Evolutionary conservation across 306 rosid species (phyloP).

Genomic region (Fragaria vesca): DNA sequence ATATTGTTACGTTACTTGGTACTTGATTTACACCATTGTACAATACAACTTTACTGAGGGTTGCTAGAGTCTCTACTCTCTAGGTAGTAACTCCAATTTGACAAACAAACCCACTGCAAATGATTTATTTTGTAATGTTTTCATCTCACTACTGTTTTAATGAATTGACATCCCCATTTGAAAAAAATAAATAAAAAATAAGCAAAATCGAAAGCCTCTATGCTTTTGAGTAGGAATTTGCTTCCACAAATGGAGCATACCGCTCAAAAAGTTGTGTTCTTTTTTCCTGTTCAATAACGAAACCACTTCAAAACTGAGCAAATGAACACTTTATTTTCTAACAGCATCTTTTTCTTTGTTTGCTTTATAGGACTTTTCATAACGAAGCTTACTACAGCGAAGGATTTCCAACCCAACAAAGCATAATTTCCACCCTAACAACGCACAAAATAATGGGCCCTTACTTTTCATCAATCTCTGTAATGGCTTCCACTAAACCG

Average conservation of each 20-base stretch:
- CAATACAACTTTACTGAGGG: background rate
- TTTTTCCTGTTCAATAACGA: constrained; percentile 26
- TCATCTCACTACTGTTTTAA: background rate
- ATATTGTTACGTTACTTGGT: background rate
- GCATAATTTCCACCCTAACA: constrained; percentile 18
- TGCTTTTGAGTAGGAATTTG: constrained; percentile 32
- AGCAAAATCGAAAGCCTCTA: constrained; percentile 16
- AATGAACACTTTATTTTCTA: constrained; percentile 22
- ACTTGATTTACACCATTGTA: background rate
- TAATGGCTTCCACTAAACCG: constrained; percentile 12
- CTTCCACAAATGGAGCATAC: constrained; percentile 33
- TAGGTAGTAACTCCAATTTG: background rate
- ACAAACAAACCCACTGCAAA: background rate
- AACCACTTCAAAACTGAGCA: constrained; percentile 16
- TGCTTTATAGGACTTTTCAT: constrained; percentile 36
- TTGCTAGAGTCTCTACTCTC: background rate
- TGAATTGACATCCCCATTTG: background rate
- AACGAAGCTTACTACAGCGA: constrained; percentile 27
- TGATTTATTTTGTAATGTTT: background rate
- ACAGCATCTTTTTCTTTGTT: constrained; percentile 16
- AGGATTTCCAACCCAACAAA: constrained; percentile 32
- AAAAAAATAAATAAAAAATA: background rate
- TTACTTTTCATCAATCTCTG: constrained; percentile 19
- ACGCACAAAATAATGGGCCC: constrained; percentile 33
- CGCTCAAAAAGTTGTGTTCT: constrained; percentile 22